Percentiles rank a stretch among this genome's conserved stretches.
Evolutionary conservation across 176 grass and related monocot species (phyloP).

Genomic region (Carex littledalei): DNA sequence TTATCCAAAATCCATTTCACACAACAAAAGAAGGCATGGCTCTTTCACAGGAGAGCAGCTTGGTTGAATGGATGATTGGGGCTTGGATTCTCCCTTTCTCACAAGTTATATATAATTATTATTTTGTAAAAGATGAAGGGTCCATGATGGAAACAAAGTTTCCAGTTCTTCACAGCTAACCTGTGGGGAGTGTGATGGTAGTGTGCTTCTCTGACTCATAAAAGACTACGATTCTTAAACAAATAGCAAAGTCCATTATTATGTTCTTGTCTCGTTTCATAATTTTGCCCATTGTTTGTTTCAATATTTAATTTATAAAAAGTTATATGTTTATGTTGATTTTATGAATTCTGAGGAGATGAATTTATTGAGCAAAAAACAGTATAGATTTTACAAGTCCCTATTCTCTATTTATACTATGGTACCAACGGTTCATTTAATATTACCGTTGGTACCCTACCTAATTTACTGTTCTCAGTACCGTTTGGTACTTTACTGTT

Average conservation of each 20-base stretch:
- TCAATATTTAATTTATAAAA: not conserved
- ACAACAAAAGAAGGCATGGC: not conserved
- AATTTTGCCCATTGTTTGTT: not conserved
- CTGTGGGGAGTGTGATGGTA: not conserved
- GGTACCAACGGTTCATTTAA: too few relatives aligned
- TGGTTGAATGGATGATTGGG: not conserved
- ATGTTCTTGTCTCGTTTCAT: not conserved
- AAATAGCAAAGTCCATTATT: not conserved
- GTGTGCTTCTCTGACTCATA: not conserved
- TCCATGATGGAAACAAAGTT: not conserved
- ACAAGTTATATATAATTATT: not conserved
- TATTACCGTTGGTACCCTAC: too few relatives aligned
- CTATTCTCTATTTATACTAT: too few relatives aligned
- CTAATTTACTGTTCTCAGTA: too few relatives aligned
- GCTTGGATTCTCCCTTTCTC: not conserved
- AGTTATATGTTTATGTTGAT: not conserved
- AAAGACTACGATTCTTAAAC: not conserved
- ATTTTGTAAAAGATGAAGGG: not conserved
- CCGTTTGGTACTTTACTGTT: too few relatives aligned
- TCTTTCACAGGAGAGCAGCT: not conserved
- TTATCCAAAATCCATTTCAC: not conserved
- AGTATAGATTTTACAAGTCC: too few relatives aligned
- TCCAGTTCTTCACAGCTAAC: not conserved
- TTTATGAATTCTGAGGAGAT: too few relatives aligned
- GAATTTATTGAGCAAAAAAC: too few relatives aligned